Percentiles rank a stretch among this genome's conserved stretches.
Conservation (phyloP, 176 grass and related monocot genomes). For the Avena atlantica region DNA sequence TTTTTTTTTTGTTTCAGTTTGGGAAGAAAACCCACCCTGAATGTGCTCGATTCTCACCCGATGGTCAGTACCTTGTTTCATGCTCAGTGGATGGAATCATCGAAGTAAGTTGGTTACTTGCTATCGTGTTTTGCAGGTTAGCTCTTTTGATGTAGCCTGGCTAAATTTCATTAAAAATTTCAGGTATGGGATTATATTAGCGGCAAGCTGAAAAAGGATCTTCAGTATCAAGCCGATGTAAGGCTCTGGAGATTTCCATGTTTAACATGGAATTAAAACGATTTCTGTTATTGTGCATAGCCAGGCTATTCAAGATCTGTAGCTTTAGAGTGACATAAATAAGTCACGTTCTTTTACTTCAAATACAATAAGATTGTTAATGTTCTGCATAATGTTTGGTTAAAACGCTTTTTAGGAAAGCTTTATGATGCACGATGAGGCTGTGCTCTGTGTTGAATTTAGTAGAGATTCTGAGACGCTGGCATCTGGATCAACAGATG, state of each 20-base stretch:
- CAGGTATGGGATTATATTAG: conserved; percentile 99
- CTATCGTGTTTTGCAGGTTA: conserved; percentile 31
- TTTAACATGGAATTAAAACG: conserved; percentile 31
- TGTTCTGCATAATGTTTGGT: conserved; percentile 23
- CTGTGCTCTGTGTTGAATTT: conserved; percentile 95
- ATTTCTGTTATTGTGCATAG: background rate
- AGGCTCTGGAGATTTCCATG: conserved; percentile 29
- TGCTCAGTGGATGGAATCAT: conserved; percentile 96
- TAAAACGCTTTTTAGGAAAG: conserved; percentile 69
- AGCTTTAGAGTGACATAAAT: conserved; percentile 27
- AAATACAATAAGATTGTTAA: conserved; percentile 30
- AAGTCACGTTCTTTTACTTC: conserved; percentile 4
- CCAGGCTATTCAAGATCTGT: conserved; percentile 28
- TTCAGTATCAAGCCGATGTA: conserved; percentile 98
- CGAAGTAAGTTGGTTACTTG: conserved; percentile 67
- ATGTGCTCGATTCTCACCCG: conserved; percentile 96
- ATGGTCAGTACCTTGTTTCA: conserved; percentile 98
- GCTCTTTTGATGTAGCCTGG: conserved; percentile 13
- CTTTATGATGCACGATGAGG: conserved; percentile 99
- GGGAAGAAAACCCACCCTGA: conserved; percentile 99
- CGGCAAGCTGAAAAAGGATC: conserved; percentile 99
- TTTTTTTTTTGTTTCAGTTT: conserved; percentile 67
- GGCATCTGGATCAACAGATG: conserved; percentile 93
- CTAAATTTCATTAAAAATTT: conserved; percentile 43
- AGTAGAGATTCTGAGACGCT: conserved; percentile 98